phyloP scores from a whole-genome alignment of 2,329 filamentous ascomycete genomes.

The Alternaria gansuensis region DNA sequence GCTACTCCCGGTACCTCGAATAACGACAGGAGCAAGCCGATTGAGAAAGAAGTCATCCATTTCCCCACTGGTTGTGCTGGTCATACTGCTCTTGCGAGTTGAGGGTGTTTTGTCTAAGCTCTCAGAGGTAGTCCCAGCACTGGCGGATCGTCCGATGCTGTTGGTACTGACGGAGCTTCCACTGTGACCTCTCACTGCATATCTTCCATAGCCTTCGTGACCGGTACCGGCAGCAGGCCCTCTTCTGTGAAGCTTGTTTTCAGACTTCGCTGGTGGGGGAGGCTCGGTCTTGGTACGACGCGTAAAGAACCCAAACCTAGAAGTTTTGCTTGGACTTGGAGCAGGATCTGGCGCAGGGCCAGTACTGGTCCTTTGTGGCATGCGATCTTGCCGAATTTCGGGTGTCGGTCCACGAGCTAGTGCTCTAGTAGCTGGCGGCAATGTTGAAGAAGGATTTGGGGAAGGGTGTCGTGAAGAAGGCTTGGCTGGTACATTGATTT shows the following conservation, averaged over 20 bases:
- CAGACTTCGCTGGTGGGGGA: conserved; percentile 64
- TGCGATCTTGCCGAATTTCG: conserved; percentile 52
- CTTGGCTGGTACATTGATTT: conserved; percentile 41
- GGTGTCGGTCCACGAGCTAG: conserved; percentile 48
- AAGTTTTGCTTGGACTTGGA: conserved; percentile 65
- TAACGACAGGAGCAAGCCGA: conserved; percentile 55
- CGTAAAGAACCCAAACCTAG: conserved; percentile 80
- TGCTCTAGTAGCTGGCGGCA: conserved; percentile 36
- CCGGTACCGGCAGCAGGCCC: conserved; percentile 92
- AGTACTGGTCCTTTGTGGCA: conserved; percentile 45
- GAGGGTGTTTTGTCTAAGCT: conserved; percentile 48
- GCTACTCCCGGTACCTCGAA: conserved; percentile 57
- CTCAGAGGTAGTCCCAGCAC: conserved; percentile 53
- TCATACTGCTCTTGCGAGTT: conserved; percentile 56
- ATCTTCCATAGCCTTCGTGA: conserved; percentile 82
- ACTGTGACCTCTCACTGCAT: conserved; percentile 72
- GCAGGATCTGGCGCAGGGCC: conserved; percentile 55
- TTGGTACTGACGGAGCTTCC: conserved; percentile 64
- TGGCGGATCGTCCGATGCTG: conserved; percentile 59
- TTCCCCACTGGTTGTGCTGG: conserved; percentile 54
- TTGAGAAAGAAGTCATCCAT: conserved; percentile 59
- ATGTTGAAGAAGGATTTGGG: conserved; percentile 48
- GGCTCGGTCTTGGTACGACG: conserved; percentile 72
- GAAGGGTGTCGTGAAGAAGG: conserved; percentile 52
- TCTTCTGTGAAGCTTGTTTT: conserved; percentile 66